Conservation (phyloP, 768 basidiomycete genomes). For the Xanthoconium purpureum region DNA sequence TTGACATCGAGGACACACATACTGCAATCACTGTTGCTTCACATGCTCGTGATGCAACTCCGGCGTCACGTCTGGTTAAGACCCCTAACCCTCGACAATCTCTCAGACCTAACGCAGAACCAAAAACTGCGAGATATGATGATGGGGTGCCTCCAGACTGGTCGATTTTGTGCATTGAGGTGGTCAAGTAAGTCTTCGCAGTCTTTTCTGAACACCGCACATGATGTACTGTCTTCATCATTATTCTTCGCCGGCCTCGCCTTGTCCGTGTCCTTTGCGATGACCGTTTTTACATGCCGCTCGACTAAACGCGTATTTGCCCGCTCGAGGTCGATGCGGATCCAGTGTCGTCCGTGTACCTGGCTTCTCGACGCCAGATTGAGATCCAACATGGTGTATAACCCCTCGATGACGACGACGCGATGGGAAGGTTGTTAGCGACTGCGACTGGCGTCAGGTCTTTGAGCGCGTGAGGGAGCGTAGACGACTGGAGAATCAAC, state of each 20-base stretch:
- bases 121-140: too few species aligned
- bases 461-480: constrained; percentile 80
- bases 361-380: constrained; percentile 70
- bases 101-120: too few species aligned
- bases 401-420: constrained; percentile 83
- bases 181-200: too few species aligned
- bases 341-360: constrained; percentile 78
- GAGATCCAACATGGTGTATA: constrained; percentile 79
- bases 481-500: constrained; percentile 34
- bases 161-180: too few species aligned
- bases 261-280: constrained; percentile 61
- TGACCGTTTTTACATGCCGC: constrained; percentile 76
- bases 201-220: background rate
- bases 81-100: too few species aligned
- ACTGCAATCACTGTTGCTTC: too few species aligned
- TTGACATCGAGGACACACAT: too few species aligned
- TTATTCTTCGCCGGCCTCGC: constrained; percentile 76
- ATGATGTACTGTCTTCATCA: constrained; percentile 62
- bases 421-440: constrained; percentile 61
- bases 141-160: too few species aligned
- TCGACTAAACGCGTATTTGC: constrained; percentile 61
- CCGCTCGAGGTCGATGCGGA: constrained; percentile 54
- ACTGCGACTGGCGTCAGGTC: constrained; percentile 70
- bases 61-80: too few species aligned
- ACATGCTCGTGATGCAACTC: too few species aligned